Conservation (phyloP, 768 basidiomycete species). For the Termitomyces sp. region DNA sequence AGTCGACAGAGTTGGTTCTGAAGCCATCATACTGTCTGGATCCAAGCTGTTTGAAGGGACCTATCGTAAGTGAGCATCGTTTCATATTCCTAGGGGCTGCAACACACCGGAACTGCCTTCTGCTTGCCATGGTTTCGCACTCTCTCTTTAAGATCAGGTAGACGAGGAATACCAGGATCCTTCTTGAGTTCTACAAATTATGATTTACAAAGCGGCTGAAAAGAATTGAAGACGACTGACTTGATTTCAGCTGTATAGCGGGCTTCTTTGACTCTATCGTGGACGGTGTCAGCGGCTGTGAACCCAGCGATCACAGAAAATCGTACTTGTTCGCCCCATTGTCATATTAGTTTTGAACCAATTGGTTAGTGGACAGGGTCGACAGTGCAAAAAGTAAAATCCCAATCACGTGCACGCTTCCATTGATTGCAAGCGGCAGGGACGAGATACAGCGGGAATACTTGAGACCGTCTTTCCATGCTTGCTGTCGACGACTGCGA, state of each 20-base stretch:
- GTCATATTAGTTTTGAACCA: constrained; percentile 11
- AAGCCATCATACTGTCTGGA: constrained; percentile 64
- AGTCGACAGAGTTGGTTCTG: constrained; percentile 56
- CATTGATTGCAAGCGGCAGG: not conserved
- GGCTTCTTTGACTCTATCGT: constrained; percentile 32
- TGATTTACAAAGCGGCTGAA: not conserved
- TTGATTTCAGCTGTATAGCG: constrained; percentile 34
- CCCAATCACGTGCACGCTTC: not conserved
- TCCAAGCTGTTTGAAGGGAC: constrained; percentile 26
- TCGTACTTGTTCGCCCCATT: constrained; percentile 40
- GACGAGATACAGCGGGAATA: not conserved
- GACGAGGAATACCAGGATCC: constrained; percentile 83
- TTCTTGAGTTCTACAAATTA: constrained; percentile 66
- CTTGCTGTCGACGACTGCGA: not conserved
- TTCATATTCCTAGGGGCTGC: not conserved
- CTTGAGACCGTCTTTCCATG: not conserved
- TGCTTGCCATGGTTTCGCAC: constrained; percentile 47
- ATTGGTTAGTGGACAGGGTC: not conserved
- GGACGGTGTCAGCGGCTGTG: not conserved
- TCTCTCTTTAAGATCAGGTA: constrained; percentile 63
- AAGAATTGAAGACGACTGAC: constrained; percentile 19
- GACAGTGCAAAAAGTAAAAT: not conserved
- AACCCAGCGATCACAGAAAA: not conserved
- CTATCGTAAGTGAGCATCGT: not conserved
- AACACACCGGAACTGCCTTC: constrained; percentile 34